Base-by-base conservation (phyloP, 2,329 filamentous ascomycete genomes). In the Penicillium hesseltinei region DNA sequence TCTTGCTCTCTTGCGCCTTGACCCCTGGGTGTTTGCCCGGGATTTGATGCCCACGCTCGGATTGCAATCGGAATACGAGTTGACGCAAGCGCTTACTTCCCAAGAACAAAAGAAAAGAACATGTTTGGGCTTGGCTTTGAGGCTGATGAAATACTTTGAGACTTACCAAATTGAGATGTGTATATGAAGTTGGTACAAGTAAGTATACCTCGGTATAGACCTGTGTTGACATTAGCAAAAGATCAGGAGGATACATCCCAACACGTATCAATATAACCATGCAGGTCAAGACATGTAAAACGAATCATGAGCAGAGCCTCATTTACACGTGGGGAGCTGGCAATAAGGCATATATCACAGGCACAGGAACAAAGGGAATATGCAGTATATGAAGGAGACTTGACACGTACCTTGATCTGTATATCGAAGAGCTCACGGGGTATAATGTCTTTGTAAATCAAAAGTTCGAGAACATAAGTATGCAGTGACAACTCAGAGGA, bases 401-500 rank as follows among this genome's bases (percentile, higher is more conserved):
- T 31, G 31, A 51, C 23, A 60, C 63, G 51, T 66, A 66, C 60
- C 54, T 61, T 53, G 54, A 52, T 59, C 23, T 39, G 51, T 48
- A 48, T 43, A 3, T 19, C 4, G 44, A 38, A 38, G 54, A 58
- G 57, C 51, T 60, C 54, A 57, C 43, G 49, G 48, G 56, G 49
- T 46, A 49, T 43, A 49, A 54, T 51, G 51, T 52, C 54, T 57
- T 54, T 58, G 44, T 54, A 54, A 64, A 66, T 66, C 61, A 64
- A 36, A 46, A 51, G 48, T 36, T 59, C 38, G 23, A 54, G 52
- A 57, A 42, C 27, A 21, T 4, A 43, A 59, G 49, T 56, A 65
- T 61, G 60, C 25, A 63, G 59, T 62, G 59, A 62, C 62, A 64
- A 66, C 62, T 53, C 63, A 65, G 56, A 54, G 59, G 56, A 46